Conservation (phyloP, 257 asterid species). For the Plectranthus barbatus region DNA sequence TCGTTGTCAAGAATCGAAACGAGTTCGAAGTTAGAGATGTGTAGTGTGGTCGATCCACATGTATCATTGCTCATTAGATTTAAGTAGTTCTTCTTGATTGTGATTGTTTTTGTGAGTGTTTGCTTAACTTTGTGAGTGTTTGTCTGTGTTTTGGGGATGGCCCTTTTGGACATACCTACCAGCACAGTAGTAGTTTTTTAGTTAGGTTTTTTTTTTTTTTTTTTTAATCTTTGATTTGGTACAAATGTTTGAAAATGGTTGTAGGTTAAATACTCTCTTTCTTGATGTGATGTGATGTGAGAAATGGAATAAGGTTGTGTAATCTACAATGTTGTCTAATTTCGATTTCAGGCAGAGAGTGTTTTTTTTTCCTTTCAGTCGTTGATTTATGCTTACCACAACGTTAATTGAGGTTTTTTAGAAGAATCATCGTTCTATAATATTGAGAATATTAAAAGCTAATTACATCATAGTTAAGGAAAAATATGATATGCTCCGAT, state of each 20-base stretch:
- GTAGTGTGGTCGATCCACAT: too few species aligned
- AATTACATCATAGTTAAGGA: too few species aligned
- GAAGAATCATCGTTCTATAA: too few species aligned
- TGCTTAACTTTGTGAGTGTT: background rate
- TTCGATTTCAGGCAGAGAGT: background rate
- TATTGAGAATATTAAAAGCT: too few species aligned
- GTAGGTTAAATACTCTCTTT: background rate
- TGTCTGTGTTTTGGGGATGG: background rate
- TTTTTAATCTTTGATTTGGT: background rate
- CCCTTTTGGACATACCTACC: background rate
- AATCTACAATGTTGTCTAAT: conserved; percentile 3
- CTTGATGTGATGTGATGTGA: background rate
- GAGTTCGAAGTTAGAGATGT: conserved; percentile 37
- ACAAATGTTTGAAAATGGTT: background rate
- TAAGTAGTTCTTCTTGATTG: background rate
- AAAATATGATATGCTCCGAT: too few species aligned
- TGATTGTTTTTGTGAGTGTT: background rate
- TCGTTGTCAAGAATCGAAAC: conserved; percentile 44
- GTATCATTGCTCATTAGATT: background rate
- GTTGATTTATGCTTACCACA: too few species aligned
- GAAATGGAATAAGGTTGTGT: conserved; percentile 13
- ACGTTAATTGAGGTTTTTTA: too few species aligned
- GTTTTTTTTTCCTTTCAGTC: background rate
- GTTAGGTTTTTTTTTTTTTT: background rate
- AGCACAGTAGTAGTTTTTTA: too few species aligned